phyloP scores from a whole-genome alignment of 164 flowering plant species.

The Warburgia ugandensis region DNA sequence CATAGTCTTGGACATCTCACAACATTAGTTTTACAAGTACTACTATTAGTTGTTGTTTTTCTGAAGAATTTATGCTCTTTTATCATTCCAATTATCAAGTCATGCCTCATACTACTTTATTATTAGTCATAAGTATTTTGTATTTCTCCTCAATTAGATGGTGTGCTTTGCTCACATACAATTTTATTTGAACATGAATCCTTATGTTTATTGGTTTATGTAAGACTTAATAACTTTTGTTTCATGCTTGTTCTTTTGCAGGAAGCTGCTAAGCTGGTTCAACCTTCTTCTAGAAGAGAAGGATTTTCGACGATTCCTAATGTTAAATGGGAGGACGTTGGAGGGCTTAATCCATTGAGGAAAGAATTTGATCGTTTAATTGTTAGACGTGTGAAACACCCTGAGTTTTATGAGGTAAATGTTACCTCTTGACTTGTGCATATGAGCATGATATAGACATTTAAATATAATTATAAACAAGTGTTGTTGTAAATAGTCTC shows the following conservation, averaged over 20 bases:
- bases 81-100: no score
- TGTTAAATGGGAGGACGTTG: constrained; percentile 95
- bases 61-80: no score
- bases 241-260: constrained; percentile 20
- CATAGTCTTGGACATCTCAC: no score
- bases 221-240: no score
- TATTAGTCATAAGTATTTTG: no score
- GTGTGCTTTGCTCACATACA: no score
- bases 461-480: not conserved
- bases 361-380: constrained; percentile 59
- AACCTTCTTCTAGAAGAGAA: constrained; percentile 85
- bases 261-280: constrained; percentile 78
- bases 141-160: no score
- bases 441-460: not conserved
- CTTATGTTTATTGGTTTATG: no score
- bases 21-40: no score
- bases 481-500: not conserved
- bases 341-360: constrained; percentile 68
- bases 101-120: no score
- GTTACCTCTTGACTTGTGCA: not conserved
- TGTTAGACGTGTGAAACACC: constrained; percentile 56
- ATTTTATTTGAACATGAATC: no score
- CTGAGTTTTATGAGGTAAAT: constrained; percentile 60
- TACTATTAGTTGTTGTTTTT: no score
- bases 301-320: constrained; percentile 83